Evolutionary conservation across 2,329 filamentous ascomycete species (phyloP).

Genomic region (Fusarium sp.): DNA sequence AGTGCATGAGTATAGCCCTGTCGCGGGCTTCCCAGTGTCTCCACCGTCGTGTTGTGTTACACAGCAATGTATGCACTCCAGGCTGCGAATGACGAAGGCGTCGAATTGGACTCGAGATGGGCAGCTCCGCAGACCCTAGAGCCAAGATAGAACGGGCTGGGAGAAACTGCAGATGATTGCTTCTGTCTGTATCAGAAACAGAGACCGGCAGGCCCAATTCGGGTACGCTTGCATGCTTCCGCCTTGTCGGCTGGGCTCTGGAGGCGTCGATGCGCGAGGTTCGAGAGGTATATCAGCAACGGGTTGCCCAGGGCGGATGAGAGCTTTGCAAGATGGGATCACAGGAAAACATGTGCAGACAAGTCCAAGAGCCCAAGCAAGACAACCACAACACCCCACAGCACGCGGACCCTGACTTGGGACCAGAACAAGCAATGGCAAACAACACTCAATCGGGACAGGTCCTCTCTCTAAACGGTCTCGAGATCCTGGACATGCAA

Average conservation of each 20-base stretch:
- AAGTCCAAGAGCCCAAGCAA: neutral
- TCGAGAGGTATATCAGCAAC: constrained; percentile 3
- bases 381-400: neutral
- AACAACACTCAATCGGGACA: neutral
- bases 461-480: constrained; percentile 1
- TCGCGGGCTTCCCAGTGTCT: neutral
- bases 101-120: neutral
- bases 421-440: neutral
- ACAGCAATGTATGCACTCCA: constrained; percentile 1
- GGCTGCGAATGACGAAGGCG: neutral
- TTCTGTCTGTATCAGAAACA: neutral
- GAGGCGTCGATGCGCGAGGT: too few relatives aligned
- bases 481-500: neutral
- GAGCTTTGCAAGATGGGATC: too few relatives aligned
- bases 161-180: neutral
- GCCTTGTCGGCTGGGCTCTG: neutral
- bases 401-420: neutral
- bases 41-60: constrained; percentile 1
- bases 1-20: neutral
- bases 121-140: neutral
- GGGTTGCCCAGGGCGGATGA: neutral
- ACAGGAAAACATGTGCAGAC: neutral
- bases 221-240: neutral
- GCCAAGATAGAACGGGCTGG: neutral
- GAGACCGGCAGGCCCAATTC: neutral